Evolutionary conservation across 1,139 yeast genomes (phyloP), one percentile per base, ranked within the genome.

Genomic region (Debaryomycetaceae sp.): DNA sequence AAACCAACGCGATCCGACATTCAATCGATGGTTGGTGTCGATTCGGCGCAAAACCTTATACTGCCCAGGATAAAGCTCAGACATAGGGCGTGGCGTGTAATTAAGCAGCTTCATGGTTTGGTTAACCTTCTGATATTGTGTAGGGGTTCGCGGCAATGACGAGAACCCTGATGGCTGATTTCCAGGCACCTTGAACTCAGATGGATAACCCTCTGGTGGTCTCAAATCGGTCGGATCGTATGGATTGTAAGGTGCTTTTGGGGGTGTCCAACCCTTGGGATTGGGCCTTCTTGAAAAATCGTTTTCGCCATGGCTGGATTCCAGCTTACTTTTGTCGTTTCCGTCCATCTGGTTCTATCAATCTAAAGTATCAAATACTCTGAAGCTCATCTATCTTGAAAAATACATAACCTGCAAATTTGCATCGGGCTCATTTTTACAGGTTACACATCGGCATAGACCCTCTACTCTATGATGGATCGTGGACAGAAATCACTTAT

Each of bases 131-230:
- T 81, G 78, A 58, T 83, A 85, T 60, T 84, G 89, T 1, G 86
- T 75, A 4, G 89, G 83, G 56, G 78, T 83, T 51, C 76, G 75
- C 3, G 93, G 91, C 14, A 83, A 64, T n/a, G 80, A 69, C 1
- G 84, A 72, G 68, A 84, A 83, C 24, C 78, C 79, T 24, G 68
- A 60, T 20, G 81, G 81, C 43, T 73, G 66, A 39, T 68, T 69
- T 0, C 83, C 79, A 0, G 87, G 86, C 5, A 80, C 62, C 48
- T 74, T 69, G 61, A 72, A 87, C 60, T 87, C 96, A 9, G 91
- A 83, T 1, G 96, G 96, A 52, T 87, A 87, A 2, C 96, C 95
- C 58, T 81, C 83, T 0, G 95, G 79, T 0, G 96, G 96, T 42
- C 96, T 71, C 35, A 70, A 62, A 60, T 87, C 96, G 0, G 79